Percentiles rank a stretch among this genome's conserved stretches.
These are phyloP conservation scores for Barnettozyma wickerhamii DNA, from an alignment of 805 yeast species.

Conservation along the genomic window DNA sequence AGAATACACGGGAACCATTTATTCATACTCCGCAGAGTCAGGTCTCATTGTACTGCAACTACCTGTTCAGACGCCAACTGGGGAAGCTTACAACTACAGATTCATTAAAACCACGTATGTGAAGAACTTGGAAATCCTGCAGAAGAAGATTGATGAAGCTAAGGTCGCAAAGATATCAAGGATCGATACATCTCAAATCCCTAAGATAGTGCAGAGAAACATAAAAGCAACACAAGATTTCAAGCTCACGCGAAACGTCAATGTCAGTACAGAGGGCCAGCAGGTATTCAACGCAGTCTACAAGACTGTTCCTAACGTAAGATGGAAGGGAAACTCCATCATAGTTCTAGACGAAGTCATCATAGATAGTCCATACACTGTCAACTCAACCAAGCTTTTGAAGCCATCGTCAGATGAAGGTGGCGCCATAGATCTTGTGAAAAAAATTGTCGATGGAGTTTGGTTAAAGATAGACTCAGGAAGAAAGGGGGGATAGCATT, in stretches of 20 bases:
- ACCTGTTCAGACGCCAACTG: slow-evolving; percentile 6
- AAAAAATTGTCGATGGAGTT: slow-evolving; percentile 46
- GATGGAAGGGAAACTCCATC: slow-evolving; percentile 41
- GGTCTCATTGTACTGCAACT: slow-evolving; percentile 30
- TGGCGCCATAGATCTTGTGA: slow-evolving; percentile 36
- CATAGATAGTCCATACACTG: slow-evolving; percentile 40
- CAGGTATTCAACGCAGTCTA: slow-evolving; percentile 38
- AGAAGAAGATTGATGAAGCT: slow-evolving; percentile 30
- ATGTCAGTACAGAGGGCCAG: slow-evolving; percentile 40
- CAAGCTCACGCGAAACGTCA: slow-evolving; percentile 29
- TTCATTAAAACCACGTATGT: slow-evolving; percentile 56
- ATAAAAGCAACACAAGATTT: slow-evolving; percentile 20
- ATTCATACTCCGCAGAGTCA: slow-evolving; percentile 49
- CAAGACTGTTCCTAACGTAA: slow-evolving; percentile 40
- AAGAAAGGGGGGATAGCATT: slow-evolving; percentile 48
- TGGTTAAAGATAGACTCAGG: slow-evolving; percentile 41
- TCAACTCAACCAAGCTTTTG: slow-evolving; percentile 21
- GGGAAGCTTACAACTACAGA: slow-evolving; percentile 33
- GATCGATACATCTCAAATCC: slow-evolving; percentile 13
- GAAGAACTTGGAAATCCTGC: slow-evolving; percentile 45
- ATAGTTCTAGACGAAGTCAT: slow-evolving; percentile 43
- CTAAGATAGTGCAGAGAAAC: slow-evolving; percentile 17
- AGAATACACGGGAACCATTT: slow-evolving; percentile 55
- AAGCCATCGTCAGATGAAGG: slow-evolving; percentile 10
- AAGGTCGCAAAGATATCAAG: slow-evolving; percentile 16